These are phyloP conservation scores for Ilyonectria sp. DNA, from an alignment of 2,329 filamentous ascomycete genomes.

Conservation along the genomic window DNA sequence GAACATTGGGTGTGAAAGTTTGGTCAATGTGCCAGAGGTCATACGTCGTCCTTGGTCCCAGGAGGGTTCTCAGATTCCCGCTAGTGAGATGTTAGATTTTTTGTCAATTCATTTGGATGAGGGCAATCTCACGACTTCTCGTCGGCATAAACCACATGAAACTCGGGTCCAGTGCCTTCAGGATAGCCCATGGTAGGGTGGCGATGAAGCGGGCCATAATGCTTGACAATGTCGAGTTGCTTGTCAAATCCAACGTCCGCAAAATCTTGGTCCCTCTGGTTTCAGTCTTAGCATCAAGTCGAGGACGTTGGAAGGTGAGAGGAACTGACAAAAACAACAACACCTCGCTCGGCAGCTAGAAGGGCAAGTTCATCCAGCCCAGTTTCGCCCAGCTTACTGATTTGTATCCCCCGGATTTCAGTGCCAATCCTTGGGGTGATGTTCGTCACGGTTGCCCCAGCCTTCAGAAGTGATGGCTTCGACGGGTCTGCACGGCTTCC, in stretches of 20 bases:
- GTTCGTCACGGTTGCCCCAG: conserved; percentile 34
- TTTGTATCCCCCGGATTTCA: conserved; percentile 50
- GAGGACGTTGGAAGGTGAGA: neutral
- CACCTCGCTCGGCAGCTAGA: conserved; percentile 50
- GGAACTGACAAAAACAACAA: conserved; percentile 50
- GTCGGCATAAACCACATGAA: conserved; percentile 53
- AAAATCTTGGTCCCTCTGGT: conserved; percentile 51
- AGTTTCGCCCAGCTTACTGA: conserved; percentile 42
- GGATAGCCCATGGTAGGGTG: conserved; percentile 53
- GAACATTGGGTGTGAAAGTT: conserved; percentile 51
- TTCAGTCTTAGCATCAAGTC: neutral
- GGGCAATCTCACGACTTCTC: conserved; percentile 45
- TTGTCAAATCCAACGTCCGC: conserved; percentile 51
- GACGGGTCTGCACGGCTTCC: conserved; percentile 49
- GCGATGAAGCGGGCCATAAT: conserved; percentile 52
- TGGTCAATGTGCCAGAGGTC: conserved; percentile 54
- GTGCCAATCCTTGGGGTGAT: conserved; percentile 50
- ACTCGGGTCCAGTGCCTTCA: conserved; percentile 50
- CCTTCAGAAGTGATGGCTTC: conserved; percentile 41
- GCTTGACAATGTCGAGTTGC: conserved; percentile 48
- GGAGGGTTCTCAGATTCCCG: conserved; percentile 48
- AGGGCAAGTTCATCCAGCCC: conserved; percentile 51
- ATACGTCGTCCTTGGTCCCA: conserved; percentile 46
- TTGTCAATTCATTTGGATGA: neutral
- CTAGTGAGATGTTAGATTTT: conserved; percentile 18